These are phyloP conservation scores for Purpureocillium lavendulum DNA, from an alignment of 2,329 filamentous ascomycete genomes.

Conservation along the genomic window DNA sequence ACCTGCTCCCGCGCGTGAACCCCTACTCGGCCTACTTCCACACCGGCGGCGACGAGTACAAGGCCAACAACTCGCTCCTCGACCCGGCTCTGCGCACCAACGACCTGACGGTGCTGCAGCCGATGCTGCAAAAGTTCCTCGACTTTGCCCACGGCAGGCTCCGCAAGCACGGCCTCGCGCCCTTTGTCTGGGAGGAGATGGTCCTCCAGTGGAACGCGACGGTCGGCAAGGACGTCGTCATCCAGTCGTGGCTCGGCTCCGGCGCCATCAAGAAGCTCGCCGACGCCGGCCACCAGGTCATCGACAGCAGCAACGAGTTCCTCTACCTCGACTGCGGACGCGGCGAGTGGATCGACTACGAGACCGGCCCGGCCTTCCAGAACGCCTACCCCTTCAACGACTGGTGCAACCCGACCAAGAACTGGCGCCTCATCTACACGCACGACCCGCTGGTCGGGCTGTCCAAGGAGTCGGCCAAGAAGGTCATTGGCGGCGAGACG, in stretches of 20 bases:
- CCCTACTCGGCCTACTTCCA: constrained; percentile 73
- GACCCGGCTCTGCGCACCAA: constrained; percentile 67
- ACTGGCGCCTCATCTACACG: constrained; percentile 73
- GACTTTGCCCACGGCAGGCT: constrained; percentile 61
- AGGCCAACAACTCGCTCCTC: constrained; percentile 55
- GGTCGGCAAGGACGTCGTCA: constrained; percentile 60
- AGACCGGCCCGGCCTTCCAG: constrained; percentile 40
- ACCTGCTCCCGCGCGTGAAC: constrained; percentile 63
- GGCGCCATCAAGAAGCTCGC: constrained; percentile 53
- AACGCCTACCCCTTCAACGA: constrained; percentile 63
- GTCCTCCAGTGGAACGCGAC: constrained; percentile 69
- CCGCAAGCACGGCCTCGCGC: constrained; percentile 54
- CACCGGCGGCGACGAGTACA: constrained; percentile 82
- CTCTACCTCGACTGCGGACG: constrained; percentile 79
- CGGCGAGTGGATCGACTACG: constrained; percentile 70
- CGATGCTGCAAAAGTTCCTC: constrained; percentile 71
- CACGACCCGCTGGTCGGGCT: constrained; percentile 66
- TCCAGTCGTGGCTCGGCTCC: constrained; percentile 71
- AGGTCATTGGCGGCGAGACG: constrained; percentile 74
- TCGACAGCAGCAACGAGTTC: constrained; percentile 69
- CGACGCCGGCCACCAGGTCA: constrained; percentile 57
- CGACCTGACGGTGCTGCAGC: constrained; percentile 54
- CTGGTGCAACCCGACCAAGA: constrained; percentile 74
- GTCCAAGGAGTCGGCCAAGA: constrained; percentile 48
- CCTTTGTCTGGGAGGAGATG: constrained; percentile 87